phyloP scores from a whole-genome alignment of 1,284 basidiomycete species.

The Ustilago vetiveriae region DNA sequence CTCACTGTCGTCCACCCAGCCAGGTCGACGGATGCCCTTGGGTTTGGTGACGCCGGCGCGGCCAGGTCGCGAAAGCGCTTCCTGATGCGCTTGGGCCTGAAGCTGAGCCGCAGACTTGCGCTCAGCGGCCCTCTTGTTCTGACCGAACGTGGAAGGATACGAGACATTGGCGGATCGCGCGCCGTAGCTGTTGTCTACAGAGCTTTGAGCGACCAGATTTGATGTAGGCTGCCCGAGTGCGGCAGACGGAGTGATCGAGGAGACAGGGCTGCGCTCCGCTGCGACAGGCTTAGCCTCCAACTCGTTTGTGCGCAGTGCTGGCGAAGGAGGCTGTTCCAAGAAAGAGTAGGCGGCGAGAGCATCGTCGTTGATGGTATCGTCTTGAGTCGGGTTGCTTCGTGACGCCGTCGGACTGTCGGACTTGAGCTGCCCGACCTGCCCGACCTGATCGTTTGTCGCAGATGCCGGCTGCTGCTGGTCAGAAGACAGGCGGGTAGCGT shows the following conservation, averaged over 20 bases:
- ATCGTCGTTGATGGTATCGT: conserved; percentile 52
- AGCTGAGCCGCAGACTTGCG: conserved; percentile 60
- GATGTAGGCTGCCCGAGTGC: conserved; percentile 1
- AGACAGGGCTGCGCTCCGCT: conserved; percentile 15
- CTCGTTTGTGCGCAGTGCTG: conserved; percentile 25
- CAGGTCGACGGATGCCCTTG: conserved; percentile 36
- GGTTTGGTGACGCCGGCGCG: conserved; percentile 41
- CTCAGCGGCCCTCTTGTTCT: conserved; percentile 54
- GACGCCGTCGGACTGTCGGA: background rate
- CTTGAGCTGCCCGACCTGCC: conserved; percentile 6
- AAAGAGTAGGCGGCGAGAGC: conserved; percentile 60
- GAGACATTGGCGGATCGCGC: conserved; percentile 19
- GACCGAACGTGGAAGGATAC: conserved; percentile 60
- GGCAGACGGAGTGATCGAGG: background rate
- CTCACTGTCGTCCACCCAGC: conserved; percentile 55
- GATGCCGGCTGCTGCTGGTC: conserved; percentile 19
- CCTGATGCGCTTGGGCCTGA: conserved; percentile 57
- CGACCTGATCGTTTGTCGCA: conserved; percentile 5
- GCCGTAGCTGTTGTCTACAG: conserved; percentile 11
- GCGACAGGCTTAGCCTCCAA: conserved; percentile 3
- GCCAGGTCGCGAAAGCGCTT: conserved; percentile 54
- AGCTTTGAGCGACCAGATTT: background rate
- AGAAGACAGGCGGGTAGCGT: conserved; percentile 32
- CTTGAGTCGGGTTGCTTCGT: conserved; percentile 11
- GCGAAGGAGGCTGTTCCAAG: conserved; percentile 60